phyloP scores from a whole-genome alignment of 805 yeast genomes.

The Pachysolen tannophilus region DNA sequence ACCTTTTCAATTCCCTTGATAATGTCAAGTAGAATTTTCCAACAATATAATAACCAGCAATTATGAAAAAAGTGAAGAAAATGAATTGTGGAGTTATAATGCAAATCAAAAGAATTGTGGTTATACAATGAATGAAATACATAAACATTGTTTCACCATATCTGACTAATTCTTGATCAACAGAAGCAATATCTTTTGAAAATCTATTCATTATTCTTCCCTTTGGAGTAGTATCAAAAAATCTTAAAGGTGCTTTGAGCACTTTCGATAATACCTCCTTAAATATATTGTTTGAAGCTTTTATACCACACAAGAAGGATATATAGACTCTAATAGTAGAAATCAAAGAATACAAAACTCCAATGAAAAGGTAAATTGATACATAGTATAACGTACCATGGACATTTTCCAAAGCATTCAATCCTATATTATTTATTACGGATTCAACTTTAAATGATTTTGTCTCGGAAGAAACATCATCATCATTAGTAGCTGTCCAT shows the following conservation, averaged over 20 bases:
- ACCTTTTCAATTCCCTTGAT: conserved; percentile 63
- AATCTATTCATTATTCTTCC: conserved; percentile 78
- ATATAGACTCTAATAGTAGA: conserved; percentile 48
- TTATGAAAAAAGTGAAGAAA: conserved; percentile 53
- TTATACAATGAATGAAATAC: conserved; percentile 44
- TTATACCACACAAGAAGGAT: conserved; percentile 55
- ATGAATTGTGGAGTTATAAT: conserved; percentile 73
- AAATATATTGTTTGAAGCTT: conserved; percentile 65
- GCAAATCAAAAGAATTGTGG: conserved; percentile 64
- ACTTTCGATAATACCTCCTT: conserved; percentile 46
- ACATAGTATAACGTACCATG: conserved; percentile 54
- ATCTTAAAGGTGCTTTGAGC: conserved; percentile 76
- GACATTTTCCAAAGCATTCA: conserved; percentile 55
- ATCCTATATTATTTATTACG: conserved; percentile 30
- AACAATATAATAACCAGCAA: conserved; percentile 45
- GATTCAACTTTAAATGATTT: not conserved
- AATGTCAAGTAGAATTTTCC: conserved; percentile 60
- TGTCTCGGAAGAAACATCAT: conserved; percentile 17
- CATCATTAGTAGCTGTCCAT: conserved; percentile 58
- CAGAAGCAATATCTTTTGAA: conserved; percentile 70
- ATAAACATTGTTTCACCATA: conserved; percentile 51
- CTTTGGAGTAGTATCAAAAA: conserved; percentile 80
- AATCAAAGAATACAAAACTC: conserved; percentile 42
- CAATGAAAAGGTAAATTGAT: conserved; percentile 52
- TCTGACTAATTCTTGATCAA: conserved; percentile 62